A percentile compares a stretch with the other conserved stretches of the same genome.
Conservation (phyloP, 345 rosid species). For the Ceriops zippeliana region DNA sequence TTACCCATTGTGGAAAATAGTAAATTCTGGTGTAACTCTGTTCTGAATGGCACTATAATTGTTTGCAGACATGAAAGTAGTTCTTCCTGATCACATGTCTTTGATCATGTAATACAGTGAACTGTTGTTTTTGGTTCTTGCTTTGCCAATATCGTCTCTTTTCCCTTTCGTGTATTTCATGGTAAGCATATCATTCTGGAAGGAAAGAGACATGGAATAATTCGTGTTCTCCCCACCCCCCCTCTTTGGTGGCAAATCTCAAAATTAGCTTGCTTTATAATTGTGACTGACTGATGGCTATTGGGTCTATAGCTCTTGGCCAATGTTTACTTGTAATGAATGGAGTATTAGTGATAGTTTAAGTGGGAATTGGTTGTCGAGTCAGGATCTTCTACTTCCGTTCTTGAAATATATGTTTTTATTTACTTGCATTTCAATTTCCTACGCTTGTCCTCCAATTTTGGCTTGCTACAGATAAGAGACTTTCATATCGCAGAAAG, state of each 20-base stretch:
- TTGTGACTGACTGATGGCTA: neutral
- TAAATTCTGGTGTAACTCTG: too few relatives aligned
- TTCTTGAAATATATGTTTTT: too few relatives aligned
- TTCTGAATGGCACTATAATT: too few relatives aligned
- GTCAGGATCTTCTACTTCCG: neutral
- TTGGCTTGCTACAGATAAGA: conserved; percentile 38
- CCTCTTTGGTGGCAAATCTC: neutral
- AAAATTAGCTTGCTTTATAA: neutral
- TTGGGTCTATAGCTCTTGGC: neutral
- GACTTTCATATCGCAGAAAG: conserved; percentile 57
- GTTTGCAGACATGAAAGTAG: neutral
- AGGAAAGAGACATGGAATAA: too few relatives aligned
- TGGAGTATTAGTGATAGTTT: neutral
- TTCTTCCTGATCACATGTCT: neutral
- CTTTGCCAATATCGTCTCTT: conserved; percentile 68
- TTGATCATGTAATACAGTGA: neutral
- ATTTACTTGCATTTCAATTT: too few relatives aligned
- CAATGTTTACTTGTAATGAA: neutral
- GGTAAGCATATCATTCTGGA: conserved; percentile 36
- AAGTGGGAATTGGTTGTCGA: neutral
- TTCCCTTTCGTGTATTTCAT: conserved; percentile 82
- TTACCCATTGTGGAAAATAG: too few relatives aligned
- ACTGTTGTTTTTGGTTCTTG: conserved; percentile 11
- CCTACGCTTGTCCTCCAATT: neutral
- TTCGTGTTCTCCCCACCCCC: too few relatives aligned